Evolutionary conservation across 2,329 filamentous ascomycete species (phyloP).

Genomic region (Sporothrix euskadiensis): DNA sequence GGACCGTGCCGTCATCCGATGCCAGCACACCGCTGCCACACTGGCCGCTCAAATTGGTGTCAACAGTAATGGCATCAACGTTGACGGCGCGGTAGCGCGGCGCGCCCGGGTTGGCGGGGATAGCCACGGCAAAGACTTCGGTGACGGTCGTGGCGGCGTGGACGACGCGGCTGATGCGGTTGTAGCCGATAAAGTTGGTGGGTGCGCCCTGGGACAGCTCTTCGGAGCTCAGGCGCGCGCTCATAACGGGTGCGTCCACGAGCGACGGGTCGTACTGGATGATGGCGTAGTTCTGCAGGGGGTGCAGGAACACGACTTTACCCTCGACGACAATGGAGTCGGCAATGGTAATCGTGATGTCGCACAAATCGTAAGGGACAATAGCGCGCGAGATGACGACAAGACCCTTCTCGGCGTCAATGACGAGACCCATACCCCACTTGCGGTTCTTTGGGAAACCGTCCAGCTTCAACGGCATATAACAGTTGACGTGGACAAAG

Average conservation of each 20-base stretch:
- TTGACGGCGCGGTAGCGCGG: constrained; percentile 94
- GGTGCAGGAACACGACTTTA: constrained; percentile 94
- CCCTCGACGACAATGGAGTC: constrained; percentile 94
- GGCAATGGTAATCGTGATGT: constrained; percentile 93
- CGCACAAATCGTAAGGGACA: constrained; percentile 93
- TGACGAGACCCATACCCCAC: constrained; percentile 94
- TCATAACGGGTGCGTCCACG: constrained; percentile 91
- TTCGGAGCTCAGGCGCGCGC: constrained; percentile 76
- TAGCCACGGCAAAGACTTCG: constrained; percentile 94
- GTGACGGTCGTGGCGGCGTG: constrained; percentile 93
- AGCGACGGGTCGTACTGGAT: constrained; percentile 91
- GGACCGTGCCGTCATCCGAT: constrained; percentile 84
- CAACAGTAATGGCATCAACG: constrained; percentile 93
- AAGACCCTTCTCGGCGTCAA: constrained; percentile 92
- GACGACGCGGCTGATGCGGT: constrained; percentile 89
- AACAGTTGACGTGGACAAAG: constrained; percentile 90
- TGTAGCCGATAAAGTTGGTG: constrained; percentile 97
- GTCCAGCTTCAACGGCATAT: constrained; percentile 93
- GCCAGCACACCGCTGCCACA: constrained; percentile 94
- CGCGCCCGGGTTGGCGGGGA: constrained; percentile 88
- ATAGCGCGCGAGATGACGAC: constrained; percentile 93
- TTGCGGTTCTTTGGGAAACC: constrained; percentile 95
- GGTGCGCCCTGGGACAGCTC: constrained; percentile 89
- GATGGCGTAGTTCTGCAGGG: constrained; percentile 93
- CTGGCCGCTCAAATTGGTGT: constrained; percentile 85